These are phyloP conservation scores for Cercospora sp. DNA, from an alignment of 2,329 filamentous ascomycete species.

Conservation along the genomic window DNA sequence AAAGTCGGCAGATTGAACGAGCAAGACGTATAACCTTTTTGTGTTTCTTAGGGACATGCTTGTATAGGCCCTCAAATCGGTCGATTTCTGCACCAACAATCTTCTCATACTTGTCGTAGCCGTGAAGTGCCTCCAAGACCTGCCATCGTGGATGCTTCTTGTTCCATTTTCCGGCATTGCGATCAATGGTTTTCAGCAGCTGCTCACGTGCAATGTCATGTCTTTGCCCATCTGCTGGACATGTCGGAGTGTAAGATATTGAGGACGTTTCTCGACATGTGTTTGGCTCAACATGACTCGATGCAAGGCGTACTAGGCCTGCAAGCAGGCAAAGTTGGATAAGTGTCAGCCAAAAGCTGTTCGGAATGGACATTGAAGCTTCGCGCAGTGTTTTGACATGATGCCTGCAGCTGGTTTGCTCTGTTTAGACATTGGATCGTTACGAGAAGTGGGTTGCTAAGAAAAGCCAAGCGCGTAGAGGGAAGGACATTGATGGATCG, in stretches of 20 bases:
- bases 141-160: constrained; percentile 66
- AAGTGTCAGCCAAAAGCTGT: constrained; percentile 4
- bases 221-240: not conserved
- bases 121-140: constrained; percentile 72
- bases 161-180: constrained; percentile 23
- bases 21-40: constrained; percentile 13
- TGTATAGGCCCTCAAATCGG: constrained; percentile 23
- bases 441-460: not conserved
- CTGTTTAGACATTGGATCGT: not conserved
- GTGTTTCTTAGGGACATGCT: constrained; percentile 22
- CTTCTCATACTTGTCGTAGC: constrained; percentile 58
- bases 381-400: not conserved
- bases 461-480: constrained; percentile 3
- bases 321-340: constrained; percentile 10
- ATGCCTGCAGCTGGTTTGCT: not conserved
- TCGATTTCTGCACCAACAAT: constrained; percentile 23
- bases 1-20: not conserved
- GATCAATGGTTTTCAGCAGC: constrained; percentile 18
- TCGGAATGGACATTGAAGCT: not conserved
- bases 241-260: not conserved
- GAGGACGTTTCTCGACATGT: not conserved
- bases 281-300: not conserved
- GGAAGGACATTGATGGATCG: constrained; percentile 9
- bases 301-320: not conserved
- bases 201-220: constrained; percentile 12